A percentile compares a stretch with the other conserved stretches of the same genome.
Conservation (phyloP, 192 early-diverging fungal genomes). For the Coemansia sp. region DNA sequence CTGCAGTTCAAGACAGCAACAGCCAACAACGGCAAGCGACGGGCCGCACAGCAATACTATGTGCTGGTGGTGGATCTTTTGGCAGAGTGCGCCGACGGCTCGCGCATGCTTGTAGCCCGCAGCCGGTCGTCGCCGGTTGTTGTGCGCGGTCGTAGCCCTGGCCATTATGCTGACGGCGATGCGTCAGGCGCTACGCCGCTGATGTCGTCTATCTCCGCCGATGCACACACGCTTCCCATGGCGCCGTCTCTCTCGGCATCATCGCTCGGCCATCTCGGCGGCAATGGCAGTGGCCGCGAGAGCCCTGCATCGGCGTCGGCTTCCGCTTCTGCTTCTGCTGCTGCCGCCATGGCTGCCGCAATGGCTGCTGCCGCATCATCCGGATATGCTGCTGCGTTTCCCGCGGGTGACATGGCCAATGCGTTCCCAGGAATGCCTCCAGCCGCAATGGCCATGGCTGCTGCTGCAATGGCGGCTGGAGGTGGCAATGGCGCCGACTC, state of each 20-base stretch:
- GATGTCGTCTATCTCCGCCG: not conserved
- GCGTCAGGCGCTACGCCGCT: not conserved
- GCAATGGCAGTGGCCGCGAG: not conserved
- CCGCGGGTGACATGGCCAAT: slow-evolving; percentile 16
- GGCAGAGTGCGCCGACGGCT: slow-evolving; percentile 67
- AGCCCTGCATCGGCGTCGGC: not conserved
- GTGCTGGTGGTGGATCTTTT: slow-evolving; percentile 77
- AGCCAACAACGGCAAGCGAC: slow-evolving; percentile 90
- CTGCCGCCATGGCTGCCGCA: slow-evolving; percentile 14
- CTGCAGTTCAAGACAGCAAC: slow-evolving; percentile 98
- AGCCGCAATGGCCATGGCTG: slow-evolving; percentile 5
- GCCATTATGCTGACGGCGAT: slow-evolving; percentile 77
- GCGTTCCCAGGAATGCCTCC: slow-evolving; percentile 12
- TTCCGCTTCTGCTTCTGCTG: not conserved
- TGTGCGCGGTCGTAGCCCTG: slow-evolving; percentile 90
- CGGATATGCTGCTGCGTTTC: slow-evolving; percentile 9
- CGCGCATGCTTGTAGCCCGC: slow-evolving; percentile 62
- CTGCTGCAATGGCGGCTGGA: not conserved
- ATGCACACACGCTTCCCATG: not conserved
- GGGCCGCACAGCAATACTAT: slow-evolving; percentile 95
- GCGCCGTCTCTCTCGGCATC: slow-evolving; percentile 8
- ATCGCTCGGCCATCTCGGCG: slow-evolving; percentile 9
- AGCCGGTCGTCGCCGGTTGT: slow-evolving; percentile 80
- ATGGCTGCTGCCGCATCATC: slow-evolving; percentile 12
- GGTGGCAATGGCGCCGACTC: not conserved